A percentile compares a stretch with the other conserved stretches of the same genome.
Conservation (phyloP, 345 rosid species). For the Trapa incisa region DNA sequence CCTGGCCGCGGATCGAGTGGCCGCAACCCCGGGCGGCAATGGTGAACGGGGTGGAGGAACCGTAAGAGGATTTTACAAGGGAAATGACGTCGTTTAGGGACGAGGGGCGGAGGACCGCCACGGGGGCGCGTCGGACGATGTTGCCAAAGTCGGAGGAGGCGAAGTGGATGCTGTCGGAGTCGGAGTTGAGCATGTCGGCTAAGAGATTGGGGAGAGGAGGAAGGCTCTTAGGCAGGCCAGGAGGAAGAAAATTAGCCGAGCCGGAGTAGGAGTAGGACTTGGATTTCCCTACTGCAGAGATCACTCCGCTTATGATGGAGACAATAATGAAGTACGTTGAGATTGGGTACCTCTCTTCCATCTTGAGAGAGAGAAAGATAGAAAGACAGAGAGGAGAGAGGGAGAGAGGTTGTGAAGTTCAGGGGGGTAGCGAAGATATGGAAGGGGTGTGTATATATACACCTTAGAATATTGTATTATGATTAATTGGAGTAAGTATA, state of each 20-base stretch:
- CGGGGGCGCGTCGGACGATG: conserved; percentile 34
- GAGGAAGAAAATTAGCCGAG: too few relatives aligned
- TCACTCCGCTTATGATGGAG: conserved; percentile 11
- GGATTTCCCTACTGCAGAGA: conserved; percentile 1
- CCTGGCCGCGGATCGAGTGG: conserved; percentile 71
- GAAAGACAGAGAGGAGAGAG: neutral
- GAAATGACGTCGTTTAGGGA: conserved; percentile 32
- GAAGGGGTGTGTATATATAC: too few relatives aligned
- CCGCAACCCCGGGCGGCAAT: conserved; percentile 75
- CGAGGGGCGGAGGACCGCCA: conserved; percentile 60
- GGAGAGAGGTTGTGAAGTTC: too few relatives aligned
- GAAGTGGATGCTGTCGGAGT: conserved; percentile 25
- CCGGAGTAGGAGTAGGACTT: neutral
- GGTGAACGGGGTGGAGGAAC: conserved; percentile 22
- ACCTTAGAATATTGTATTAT: too few relatives aligned
- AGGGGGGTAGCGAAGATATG: too few relatives aligned
- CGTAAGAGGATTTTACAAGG: conserved; percentile 32
- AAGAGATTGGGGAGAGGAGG: conserved; percentile 12
- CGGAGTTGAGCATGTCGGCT: conserved; percentile 21
- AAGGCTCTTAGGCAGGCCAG: neutral
- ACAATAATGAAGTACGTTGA: conserved; percentile 13
- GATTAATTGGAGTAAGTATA: too few relatives aligned
- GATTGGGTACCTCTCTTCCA: conserved; percentile 18
- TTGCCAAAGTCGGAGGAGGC: conserved; percentile 65
- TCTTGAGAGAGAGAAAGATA: conserved; percentile 6